These are phyloP conservation scores for Nothophytophthora sp. DNA, from an alignment of 352 stramenopile species.

Conservation along the genomic window DNA sequence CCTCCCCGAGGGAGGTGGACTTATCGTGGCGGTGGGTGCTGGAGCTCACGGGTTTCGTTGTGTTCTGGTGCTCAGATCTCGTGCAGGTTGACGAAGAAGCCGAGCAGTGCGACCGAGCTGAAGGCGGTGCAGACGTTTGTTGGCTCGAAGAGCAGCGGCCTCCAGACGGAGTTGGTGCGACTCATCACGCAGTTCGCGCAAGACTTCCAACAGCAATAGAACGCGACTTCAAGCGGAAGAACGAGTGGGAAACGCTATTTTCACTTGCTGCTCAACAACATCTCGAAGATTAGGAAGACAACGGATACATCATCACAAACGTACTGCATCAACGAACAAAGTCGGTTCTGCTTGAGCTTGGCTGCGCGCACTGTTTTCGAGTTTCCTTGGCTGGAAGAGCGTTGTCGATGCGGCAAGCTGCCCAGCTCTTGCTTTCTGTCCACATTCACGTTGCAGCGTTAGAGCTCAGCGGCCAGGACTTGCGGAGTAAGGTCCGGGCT, in stretches of 20 bases:
- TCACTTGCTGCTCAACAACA: conserved; percentile 9
- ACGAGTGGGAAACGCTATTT: conserved; percentile 3
- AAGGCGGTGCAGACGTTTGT: conserved; percentile 57
- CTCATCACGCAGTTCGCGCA: conserved; percentile 56
- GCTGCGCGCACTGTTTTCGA: neutral
- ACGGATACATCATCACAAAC: conserved; percentile 5
- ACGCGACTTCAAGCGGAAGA: conserved; percentile 8
- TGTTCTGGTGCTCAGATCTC: conserved; percentile 48
- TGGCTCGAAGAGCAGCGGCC: conserved; percentile 34
- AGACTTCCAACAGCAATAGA: conserved; percentile 76
- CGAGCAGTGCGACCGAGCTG: conserved; percentile 37
- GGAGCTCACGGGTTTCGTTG: neutral
- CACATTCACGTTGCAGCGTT: neutral
- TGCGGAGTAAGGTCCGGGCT: conserved; percentile 46
- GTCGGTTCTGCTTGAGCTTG: neutral
- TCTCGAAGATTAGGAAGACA: conserved; percentile 9
- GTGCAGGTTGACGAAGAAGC: conserved; percentile 55
- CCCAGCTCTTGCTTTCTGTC: conserved; percentile 3
- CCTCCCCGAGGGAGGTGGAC: too few species aligned
- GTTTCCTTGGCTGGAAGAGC: too few species aligned
- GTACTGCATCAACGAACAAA: too few species aligned
- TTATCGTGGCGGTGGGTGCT: neutral
- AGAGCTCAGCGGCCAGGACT: conserved; percentile 32
- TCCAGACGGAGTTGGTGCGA: conserved; percentile 71
- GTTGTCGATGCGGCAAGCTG: too few species aligned